phyloP scores from a whole-genome alignment of 73 alveolate genomes.

The Blepharisma japonicum region DNA sequence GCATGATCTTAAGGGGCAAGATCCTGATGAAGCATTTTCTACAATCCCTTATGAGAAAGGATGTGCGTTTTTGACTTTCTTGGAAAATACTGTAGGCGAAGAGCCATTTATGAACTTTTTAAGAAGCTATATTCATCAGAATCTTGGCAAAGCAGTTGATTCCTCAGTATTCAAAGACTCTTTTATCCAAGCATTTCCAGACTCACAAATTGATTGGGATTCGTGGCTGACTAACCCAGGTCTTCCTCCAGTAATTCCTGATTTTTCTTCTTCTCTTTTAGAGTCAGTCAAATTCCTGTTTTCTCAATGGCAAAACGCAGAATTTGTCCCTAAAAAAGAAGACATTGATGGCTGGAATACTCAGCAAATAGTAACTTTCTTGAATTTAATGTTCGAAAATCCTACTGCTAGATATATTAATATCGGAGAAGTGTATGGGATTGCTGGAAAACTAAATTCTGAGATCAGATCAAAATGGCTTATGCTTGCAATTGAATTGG shows the following conservation, averaged over 20 bases:
- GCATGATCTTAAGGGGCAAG: conserved; percentile 75
- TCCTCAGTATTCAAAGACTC: conserved; percentile 5
- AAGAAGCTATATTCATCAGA: conserved; percentile 29
- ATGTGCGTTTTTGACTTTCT: conserved; percentile 73
- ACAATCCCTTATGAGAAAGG: conserved; percentile 98
- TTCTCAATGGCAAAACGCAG: too few species aligned
- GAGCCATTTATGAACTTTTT: conserved; percentile 38
- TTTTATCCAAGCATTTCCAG: conserved; percentile 31
- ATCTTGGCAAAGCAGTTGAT: conserved; percentile 28
- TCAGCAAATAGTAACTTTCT: not conserved
- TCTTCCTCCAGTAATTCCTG: conserved; percentile 60
- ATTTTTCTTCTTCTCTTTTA: conserved; percentile 30
- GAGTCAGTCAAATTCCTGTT: not conserved
- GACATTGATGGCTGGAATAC: not conserved
- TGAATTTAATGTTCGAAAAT: not conserved
- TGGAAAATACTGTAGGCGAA: conserved; percentile 86
- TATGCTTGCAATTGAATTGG: not conserved
- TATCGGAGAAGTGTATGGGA: not conserved
- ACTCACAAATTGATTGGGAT: conserved; percentile 77
- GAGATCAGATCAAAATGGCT: not conserved
- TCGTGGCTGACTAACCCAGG: conserved; percentile 78
- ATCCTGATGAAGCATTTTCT: conserved; percentile 98
- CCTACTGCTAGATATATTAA: not conserved
- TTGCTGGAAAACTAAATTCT: not conserved
- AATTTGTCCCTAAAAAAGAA: not conserved